Evolutionary conservation across 306 rosid genomes (phyloP), one percentile per base, ranked within the genome.

Genomic region (Lupinus albus): DNA sequence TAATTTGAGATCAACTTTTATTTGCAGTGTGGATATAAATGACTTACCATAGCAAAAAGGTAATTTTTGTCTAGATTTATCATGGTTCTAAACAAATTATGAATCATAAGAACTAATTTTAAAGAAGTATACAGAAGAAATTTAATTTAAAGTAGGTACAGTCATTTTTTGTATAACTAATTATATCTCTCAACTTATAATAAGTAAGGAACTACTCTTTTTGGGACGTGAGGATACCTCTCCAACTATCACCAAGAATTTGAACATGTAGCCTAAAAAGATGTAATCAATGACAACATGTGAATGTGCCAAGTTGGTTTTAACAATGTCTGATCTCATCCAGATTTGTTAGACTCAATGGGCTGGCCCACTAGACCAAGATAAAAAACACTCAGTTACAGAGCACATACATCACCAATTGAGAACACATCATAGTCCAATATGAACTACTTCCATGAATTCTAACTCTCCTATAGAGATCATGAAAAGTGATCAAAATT

Each of bases 311-410:
- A 72, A 67, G 65, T 67, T 67, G 72, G 78, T 65, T 78, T 76
- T 42, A 46, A 54, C 72, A 59, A 42, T 73, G 53, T 78, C 71
- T 53, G 61, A 52, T 67, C 72, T 45, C 75, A 52, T 76, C 71
- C 76, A 61, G 69, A 76, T 72, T 61, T 21, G 67, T 49, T 51
- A 16, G 74, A 61, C 59, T 68, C 61, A 73, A 67, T 53, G 7
- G 56, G 14, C 9, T 66, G 84, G 73, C 76, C 84, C 84, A 76
- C 79, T 53, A 30, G 45, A 53, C 72, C 30, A 39, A 74, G 49
- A 33, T 16, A 41, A 63, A 69, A 68, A 33, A 25, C 36, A 52
- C 36, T 36, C 71, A 58, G 67, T 44, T 63, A 67, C 64, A 81
- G 57, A 71, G 72, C 80, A 80, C 75, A 41, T 53, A 16, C 71